Conservation (phyloP, 129 eudicot genomes). For the Apium graveolens region DNA sequence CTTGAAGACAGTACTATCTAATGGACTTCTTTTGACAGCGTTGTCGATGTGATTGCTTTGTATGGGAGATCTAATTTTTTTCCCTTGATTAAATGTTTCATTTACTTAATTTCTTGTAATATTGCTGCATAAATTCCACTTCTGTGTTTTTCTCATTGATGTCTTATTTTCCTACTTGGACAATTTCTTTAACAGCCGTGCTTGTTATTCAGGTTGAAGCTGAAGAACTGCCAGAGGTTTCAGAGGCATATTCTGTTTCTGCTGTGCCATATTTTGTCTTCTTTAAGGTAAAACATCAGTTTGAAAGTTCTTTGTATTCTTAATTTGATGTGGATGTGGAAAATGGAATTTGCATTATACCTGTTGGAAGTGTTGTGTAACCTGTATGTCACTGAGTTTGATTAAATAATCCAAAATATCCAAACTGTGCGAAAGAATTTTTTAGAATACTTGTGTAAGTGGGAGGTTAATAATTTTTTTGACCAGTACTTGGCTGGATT, state of each 20-base stretch:
- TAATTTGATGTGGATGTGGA: not conserved
- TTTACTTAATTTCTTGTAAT: not conserved
- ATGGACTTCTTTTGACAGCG: not conserved
- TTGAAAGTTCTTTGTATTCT: not conserved
- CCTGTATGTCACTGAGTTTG: not conserved
- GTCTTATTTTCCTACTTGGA: not conserved
- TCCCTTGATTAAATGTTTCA: not conserved
- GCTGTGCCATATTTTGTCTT: constrained; percentile 93
- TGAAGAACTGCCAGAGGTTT: constrained; percentile 97
- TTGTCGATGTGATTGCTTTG: not conserved
- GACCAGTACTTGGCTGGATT: not conserved
- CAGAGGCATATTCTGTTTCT: constrained; percentile 89
- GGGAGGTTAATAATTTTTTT: not conserved
- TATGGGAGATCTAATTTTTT: not conserved
- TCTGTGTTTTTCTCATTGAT: not conserved
- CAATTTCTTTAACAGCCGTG: not conserved
- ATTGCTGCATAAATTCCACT: not conserved
- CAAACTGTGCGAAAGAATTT: not conserved
- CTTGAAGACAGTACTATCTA: not conserved
- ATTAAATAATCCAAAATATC: not conserved
- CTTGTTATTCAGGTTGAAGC: constrained; percentile 69
- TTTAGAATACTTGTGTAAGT: not conserved
- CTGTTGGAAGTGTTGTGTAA: not conserved
- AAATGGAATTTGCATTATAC: not conserved
- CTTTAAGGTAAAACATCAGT: constrained; percentile 48